Conservation (phyloP, 2,329 filamentous ascomycete species). For the Achaetomium macrosporum region DNA sequence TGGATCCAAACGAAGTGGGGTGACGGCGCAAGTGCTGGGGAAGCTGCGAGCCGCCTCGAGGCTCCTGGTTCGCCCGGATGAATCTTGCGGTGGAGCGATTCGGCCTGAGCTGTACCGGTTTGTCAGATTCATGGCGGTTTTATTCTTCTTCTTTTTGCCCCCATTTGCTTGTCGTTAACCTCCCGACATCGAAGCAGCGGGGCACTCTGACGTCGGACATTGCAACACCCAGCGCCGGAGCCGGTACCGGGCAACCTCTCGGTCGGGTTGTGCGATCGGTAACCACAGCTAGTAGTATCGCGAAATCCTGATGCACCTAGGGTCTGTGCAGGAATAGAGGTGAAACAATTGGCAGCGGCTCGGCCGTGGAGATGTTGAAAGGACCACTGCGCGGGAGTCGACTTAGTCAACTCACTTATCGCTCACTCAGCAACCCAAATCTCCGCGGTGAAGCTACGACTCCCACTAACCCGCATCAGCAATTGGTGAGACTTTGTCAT, state of each 20-base stretch:
- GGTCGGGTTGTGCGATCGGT: neutral
- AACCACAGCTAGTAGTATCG: neutral
- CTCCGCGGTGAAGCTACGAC: slow-evolving; percentile 9
- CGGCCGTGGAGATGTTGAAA: slow-evolving; percentile 8
- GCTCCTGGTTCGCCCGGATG: slow-evolving; percentile 26
- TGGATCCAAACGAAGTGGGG: slow-evolving; percentile 20
- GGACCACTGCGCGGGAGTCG: neutral
- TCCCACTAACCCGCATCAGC: neutral
- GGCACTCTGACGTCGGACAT: too few species aligned
- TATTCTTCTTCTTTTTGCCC: slow-evolving; percentile 5
- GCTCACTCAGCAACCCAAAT: slow-evolving; percentile 19
- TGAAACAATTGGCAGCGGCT: neutral
- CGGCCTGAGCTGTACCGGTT: slow-evolving; percentile 12
- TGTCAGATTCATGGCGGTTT: slow-evolving; percentile 6
- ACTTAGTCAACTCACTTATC: neutral
- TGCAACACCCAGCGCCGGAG: slow-evolving; percentile 13
- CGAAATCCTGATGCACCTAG: neutral
- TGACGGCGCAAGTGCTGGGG: neutral
- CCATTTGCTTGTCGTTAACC: slow-evolving; percentile 1
- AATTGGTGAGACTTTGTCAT: slow-evolving; percentile 2
- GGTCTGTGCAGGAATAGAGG: neutral
- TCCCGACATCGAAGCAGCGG: too few species aligned
- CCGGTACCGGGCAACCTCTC: slow-evolving; percentile 5
- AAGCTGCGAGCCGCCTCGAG: slow-evolving; percentile 13
- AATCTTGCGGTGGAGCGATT: slow-evolving; percentile 21